A percentile compares a stretch with the other conserved stretches of the same genome.
These are phyloP conservation scores for Hygrophoropsis aurantiaca DNA, from an alignment of 768 basidiomycete species.

Conservation along the genomic window DNA sequence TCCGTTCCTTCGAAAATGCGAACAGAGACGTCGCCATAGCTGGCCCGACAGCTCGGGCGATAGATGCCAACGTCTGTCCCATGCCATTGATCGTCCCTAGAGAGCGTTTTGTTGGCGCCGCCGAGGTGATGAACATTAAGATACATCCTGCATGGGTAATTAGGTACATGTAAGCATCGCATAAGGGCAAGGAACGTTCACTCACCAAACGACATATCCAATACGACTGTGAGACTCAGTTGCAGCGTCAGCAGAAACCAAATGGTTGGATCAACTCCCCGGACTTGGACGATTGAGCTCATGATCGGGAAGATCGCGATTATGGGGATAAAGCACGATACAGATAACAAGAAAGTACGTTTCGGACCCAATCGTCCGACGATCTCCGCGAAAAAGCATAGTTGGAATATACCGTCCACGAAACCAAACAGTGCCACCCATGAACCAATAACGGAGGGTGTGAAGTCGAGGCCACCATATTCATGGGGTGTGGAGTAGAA, in stretches of 20 bases:
- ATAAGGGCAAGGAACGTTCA: background rate
- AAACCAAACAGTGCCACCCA: slow-evolving; percentile 24
- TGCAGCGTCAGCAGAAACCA: slow-evolving; percentile 19
- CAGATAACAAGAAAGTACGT: slow-evolving; percentile 16
- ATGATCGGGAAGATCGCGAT: slow-evolving; percentile 24
- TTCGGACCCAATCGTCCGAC: slow-evolving; percentile 22
- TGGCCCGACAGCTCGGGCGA: slow-evolving; percentile 52
- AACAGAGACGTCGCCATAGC: slow-evolving; percentile 56
- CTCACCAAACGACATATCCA: slow-evolving; percentile 21
- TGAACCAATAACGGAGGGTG: slow-evolving; percentile 24
- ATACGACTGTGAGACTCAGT: slow-evolving; percentile 5
- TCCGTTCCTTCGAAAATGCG: slow-evolving; percentile 46
- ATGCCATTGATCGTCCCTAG: slow-evolving; percentile 57
- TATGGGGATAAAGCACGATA: slow-evolving; percentile 16
- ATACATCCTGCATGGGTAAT: slow-evolving; percentile 19
- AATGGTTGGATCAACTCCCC: slow-evolving; percentile 1
- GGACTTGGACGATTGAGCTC: slow-evolving; percentile 12
- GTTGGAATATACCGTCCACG: slow-evolving; percentile 22
- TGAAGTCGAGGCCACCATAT: slow-evolving; percentile 26
- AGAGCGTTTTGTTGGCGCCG: slow-evolving; percentile 28
- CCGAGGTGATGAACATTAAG: slow-evolving; percentile 31
- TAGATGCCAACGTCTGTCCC: slow-evolving; percentile 51
- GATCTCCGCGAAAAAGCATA: slow-evolving; percentile 20
- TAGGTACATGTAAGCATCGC: slow-evolving; percentile 34
- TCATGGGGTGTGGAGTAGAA: slow-evolving; percentile 25